phyloP scores from a whole-genome alignment of 192 early-diverging fungal species.

The Coemansia sp. region DNA sequence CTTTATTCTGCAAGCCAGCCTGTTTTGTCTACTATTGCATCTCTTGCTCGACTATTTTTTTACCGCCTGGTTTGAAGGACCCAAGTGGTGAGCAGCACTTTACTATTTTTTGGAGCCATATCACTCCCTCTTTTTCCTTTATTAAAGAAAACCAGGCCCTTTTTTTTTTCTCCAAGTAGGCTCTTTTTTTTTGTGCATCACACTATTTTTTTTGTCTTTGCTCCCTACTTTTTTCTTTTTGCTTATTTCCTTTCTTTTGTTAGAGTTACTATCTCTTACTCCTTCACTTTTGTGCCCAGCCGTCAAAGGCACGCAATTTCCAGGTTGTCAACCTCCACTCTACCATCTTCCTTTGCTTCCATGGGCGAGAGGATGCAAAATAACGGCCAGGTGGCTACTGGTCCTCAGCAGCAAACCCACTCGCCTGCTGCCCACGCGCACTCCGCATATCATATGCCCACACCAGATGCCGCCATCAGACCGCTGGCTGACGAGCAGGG shows the following conservation, averaged over 20 bases:
- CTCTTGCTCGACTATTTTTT: not conserved
- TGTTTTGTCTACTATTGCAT: slow-evolving; percentile 8
- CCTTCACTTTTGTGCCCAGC: not conserved
- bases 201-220: not conserved
- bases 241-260: not conserved
- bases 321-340: slow-evolving; percentile 9
- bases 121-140: not conserved
- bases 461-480: slow-evolving; percentile 12
- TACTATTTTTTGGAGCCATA: slow-evolving; percentile 10
- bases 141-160: slow-evolving; percentile 1
- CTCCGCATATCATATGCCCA: slow-evolving; percentile 15
- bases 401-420: slow-evolving; percentile 19
- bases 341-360: slow-evolving; percentile 5
- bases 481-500: slow-evolving; percentile 21
- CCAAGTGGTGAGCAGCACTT: slow-evolving; percentile 1
- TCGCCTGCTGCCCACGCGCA: slow-evolving; percentile 9
- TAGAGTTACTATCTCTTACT: not conserved
- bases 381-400: slow-evolving; percentile 40
- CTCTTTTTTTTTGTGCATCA: not conserved
- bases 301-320: not conserved
- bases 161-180: not conserved
- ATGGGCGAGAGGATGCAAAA: slow-evolving; percentile 35
- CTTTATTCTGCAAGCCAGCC: slow-evolving; percentile 8
- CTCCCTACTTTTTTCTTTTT: not conserved
- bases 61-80: slow-evolving; percentile 1